Conservation (phyloP, 257 asterid genomes). For the Solanum bulbocastanum region DNA sequence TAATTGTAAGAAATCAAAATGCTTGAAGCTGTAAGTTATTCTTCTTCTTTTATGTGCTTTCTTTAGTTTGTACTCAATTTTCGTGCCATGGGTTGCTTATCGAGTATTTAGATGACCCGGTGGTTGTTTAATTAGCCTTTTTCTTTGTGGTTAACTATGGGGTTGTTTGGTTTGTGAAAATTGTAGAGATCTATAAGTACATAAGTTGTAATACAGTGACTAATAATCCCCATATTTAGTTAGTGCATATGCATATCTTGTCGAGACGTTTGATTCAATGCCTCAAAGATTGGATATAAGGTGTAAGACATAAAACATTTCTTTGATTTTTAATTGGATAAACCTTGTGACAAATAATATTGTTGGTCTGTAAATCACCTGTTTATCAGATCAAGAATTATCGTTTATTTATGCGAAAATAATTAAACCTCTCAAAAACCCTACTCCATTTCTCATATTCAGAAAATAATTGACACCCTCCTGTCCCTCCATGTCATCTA, state of each 20-base stretch:
- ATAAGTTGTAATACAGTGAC: background rate
- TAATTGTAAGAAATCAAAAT: slow-evolving; percentile 93
- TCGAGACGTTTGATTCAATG: background rate
- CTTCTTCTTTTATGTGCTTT: background rate
- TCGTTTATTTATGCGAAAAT: too few species aligned
- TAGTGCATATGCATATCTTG: background rate
- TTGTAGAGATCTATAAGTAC: background rate
- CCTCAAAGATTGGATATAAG: background rate
- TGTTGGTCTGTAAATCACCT: background rate
- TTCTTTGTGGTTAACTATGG: background rate
- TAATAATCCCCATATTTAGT: background rate
- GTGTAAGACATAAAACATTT: background rate
- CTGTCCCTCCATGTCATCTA: slow-evolving; percentile 20
- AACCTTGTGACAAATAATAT: background rate
- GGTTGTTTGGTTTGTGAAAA: background rate
- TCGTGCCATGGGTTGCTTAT: background rate
- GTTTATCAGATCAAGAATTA: background rate
- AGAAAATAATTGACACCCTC: background rate
- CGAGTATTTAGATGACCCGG: background rate
- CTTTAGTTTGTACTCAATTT: background rate
- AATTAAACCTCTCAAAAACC: slow-evolving; percentile 14
- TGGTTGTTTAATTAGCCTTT: background rate
- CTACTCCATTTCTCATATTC: background rate
- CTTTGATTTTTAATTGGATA: background rate
- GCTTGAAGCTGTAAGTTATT: slow-evolving; percentile 85